Percentiles rank a stretch among this genome's conserved stretches.
These are phyloP conservation scores for Aethionema arabicum DNA, from an alignment of 345 rosid genomes.

Conservation along the genomic window DNA sequence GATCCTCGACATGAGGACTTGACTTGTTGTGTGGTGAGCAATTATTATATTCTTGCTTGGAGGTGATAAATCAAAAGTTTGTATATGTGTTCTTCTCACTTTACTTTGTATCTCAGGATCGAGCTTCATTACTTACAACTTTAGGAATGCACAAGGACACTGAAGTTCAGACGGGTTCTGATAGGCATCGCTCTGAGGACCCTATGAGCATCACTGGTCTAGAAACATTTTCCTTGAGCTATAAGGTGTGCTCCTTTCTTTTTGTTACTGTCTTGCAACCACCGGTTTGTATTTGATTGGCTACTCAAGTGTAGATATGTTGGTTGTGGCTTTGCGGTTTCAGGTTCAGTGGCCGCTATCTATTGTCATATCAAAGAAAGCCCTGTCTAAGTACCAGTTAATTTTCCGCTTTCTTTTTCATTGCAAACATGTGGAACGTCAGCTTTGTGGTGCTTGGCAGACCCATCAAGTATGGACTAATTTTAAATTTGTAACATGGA, in stretches of 20 bases:
- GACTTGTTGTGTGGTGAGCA: constrained; percentile 88
- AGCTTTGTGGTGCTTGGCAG: constrained; percentile 97
- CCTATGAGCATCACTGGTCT: constrained; percentile 83
- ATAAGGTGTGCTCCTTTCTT: constrained; percentile 57
- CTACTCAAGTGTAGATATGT: constrained; percentile 7
- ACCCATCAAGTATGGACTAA: constrained; percentile 75
- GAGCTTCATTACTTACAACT: constrained; percentile 75
- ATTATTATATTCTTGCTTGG: constrained; percentile 18
- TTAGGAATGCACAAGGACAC: constrained; percentile 62
- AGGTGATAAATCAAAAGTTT: constrained; percentile 18
- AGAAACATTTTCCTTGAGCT: constrained; percentile 93
- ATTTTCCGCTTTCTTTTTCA: constrained; percentile 89
- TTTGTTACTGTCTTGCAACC: neutral
- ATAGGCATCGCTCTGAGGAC: constrained; percentile 57
- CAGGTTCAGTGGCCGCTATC: constrained; percentile 98
- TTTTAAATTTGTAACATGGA: constrained; percentile 9
- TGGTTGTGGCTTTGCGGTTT: constrained; percentile 35
- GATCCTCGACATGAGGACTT: constrained; percentile 97
- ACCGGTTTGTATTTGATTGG: neutral
- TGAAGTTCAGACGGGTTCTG: constrained; percentile 39
- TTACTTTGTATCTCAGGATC: constrained; percentile 61
- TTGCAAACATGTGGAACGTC: constrained; percentile 96
- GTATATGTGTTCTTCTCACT: constrained; percentile 18
- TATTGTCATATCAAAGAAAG: constrained; percentile 86
- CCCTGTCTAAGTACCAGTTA: constrained; percentile 83